Evolutionary conservation across 495 filamentous ascomycete genomes (phyloP), one percentile per base, ranked within the genome.

Genomic region (Penicillium macrosclerotiorum): DNA sequence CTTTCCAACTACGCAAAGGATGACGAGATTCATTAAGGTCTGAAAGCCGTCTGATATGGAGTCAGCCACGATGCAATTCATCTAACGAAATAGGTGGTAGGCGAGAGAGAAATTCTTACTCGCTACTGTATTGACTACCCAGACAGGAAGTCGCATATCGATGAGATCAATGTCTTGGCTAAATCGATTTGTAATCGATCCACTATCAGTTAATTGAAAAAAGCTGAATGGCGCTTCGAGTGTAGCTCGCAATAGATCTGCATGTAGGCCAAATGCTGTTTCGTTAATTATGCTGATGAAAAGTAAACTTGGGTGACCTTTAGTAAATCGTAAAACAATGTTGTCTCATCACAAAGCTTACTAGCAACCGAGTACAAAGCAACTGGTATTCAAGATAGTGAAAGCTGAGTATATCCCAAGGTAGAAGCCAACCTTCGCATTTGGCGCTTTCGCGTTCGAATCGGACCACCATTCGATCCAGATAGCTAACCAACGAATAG

Each of bases 141-240:
- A n/a, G 8, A 60, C 24, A n/a, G 69, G 68, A 14, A 71, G 47
- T n/a, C 43, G 44, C 52, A 60, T 57, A 42, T 78, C 74, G 8
- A 79, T 63, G 13, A 75, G 54, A 3, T 52, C 51, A 25, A 77
- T 56, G 49, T 79, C 74, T 42, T 63, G 53, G 30, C 51, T 57
- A 44, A 63, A 63, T 32, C 49, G 37, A 14, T 26, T 39, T 38
- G 14, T 12, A 20, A 45, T 20, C 4, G 20, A 20, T 22, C 47
- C 48, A 8, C 18, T 45, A 16, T 54, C 51, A 6, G 18, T 63
- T 35, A 12, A 13, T 13, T 23, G 16, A 25, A 52, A 46, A 24
- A 68, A 46, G 13, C 43, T 53, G 32, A 35, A n/a, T 8, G 32
- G 16, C 16, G 12, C 32, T 35, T 35, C 8, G n/a, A 35, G 32